Evolutionary conservation across 2,329 filamentous ascomycete species (phyloP), one percentile per base, ranked within the genome.

Genomic region (Trichoderma sp.): DNA sequence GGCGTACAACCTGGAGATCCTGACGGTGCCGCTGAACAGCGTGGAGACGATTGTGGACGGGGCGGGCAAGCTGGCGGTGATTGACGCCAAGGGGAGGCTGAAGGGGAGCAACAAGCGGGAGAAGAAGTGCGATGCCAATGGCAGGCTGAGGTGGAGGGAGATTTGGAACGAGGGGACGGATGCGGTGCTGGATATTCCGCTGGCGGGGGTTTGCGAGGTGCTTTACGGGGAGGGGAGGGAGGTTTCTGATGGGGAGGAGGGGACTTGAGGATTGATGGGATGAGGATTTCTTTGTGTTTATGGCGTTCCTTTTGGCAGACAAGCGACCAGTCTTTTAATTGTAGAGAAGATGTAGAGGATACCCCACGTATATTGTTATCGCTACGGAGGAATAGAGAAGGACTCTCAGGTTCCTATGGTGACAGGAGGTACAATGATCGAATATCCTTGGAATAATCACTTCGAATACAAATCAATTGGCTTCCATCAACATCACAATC

Each of bases 161-260:
- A 83, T 96, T 19, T 99, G 95, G 95, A 93, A 88, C 72, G 88
- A 91, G 71, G 93, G 95, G 19, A 99, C 95, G 0, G 95, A 99
- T 81, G 95, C 93, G 1, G 95, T 98, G 7, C 91, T 99, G 91
- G 95, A 99, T 79, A 89, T 99, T 56, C 95, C 95, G 7, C 85
- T 98, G 69, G 93, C 93, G 10, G 95, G 94, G 0, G 94, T 98
- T 2, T 98, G 94, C 74, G 93, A 99, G 79, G 88, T 99, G 41
- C 75, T 99, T 24, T 99, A 98, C 77, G 93, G 92, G 0, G 84
- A 86, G 75, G 79, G 72, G 68, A 79, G 70, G 65, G 76, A 75
- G 17, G 71, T 73, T 3, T 69, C 64, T 9, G 70, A 69, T 30
- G 67, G 54, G 1, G 72, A 73, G 10, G 70, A 72, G 1, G 55